phyloP scores from a whole-genome alignment of 2,329 filamentous ascomycete species.

The Didymosphaeria variabile region DNA sequence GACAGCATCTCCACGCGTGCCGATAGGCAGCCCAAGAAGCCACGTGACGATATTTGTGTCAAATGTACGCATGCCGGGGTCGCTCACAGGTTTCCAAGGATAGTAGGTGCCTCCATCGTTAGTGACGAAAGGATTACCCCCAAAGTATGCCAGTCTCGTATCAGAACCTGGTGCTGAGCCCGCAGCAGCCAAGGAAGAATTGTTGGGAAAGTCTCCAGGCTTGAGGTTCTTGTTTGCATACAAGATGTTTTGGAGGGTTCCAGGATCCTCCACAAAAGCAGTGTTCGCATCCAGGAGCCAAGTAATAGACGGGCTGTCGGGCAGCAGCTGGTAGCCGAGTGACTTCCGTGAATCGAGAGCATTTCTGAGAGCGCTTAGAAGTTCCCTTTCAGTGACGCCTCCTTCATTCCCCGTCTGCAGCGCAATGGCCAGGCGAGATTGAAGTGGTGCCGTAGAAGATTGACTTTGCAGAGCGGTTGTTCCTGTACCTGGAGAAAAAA shows the following conservation, averaged over 20 bases:
- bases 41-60: neutral
- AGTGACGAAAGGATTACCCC: conserved; percentile 5
- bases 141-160: conserved; percentile 4
- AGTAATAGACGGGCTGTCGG: neutral
- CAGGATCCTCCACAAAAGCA: conserved; percentile 1
- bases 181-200: conserved; percentile 2
- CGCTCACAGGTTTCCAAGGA: conserved; percentile 5
- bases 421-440: conserved; percentile 1
- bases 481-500: neutral
- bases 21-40: conserved; percentile 2
- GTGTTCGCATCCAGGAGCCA: conserved; percentile 8
- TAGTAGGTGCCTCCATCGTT: conserved; percentile 4
- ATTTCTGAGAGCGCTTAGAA: neutral
- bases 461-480: neutral
- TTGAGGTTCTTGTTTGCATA: conserved; percentile 8
- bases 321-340: conserved; percentile 3
- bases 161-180: conserved; percentile 1
- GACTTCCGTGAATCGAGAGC: neutral
- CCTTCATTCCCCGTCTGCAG: conserved; percentile 1
- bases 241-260: conserved; percentile 4
- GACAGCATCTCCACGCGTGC: conserved; percentile 5
- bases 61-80: neutral
- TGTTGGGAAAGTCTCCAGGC: conserved; percentile 1
- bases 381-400: neutral
- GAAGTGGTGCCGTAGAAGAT: neutral